Evolutionary conservation across 2,329 filamentous ascomycete species (phyloP).

Genomic region (Epichloe baconii): DNA sequence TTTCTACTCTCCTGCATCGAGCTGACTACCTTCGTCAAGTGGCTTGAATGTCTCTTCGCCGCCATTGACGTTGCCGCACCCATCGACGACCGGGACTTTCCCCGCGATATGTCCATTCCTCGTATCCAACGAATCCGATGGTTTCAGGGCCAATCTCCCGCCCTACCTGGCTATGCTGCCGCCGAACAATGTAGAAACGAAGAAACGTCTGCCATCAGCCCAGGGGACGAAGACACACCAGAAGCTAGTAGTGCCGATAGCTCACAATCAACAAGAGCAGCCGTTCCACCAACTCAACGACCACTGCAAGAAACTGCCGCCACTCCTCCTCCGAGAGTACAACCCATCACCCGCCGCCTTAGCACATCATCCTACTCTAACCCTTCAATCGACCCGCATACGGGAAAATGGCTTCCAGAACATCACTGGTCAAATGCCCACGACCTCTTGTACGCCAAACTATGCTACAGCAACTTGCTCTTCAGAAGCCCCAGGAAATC

Average conservation of each 20-base stretch:
- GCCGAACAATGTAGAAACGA: slow-evolving; percentile 1
- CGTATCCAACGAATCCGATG: slow-evolving; percentile 40
- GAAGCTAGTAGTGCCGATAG: slow-evolving; percentile 3
- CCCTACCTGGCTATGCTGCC: slow-evolving; percentile 8
- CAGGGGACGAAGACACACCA: neutral
- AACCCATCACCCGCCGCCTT: slow-evolving; percentile 22
- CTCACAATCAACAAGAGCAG: neutral
- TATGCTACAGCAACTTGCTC: slow-evolving; percentile 45
- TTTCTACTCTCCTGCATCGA: slow-evolving; percentile 55
- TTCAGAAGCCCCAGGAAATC: slow-evolving; percentile 44
- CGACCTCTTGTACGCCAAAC: slow-evolving; percentile 45
- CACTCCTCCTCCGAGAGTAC: slow-evolving; percentile 16
- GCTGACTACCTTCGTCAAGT: slow-evolving; percentile 51
- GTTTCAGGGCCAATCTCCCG: slow-evolving; percentile 28
- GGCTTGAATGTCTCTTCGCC: slow-evolving; percentile 57
- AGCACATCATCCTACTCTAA: slow-evolving; percentile 34
- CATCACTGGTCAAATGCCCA: slow-evolving; percentile 42
- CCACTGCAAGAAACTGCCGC: slow-evolving; percentile 6
- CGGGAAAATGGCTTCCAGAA: slow-evolving; percentile 43
- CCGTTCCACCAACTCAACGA: slow-evolving; percentile 5
- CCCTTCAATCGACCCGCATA: slow-evolving; percentile 31
- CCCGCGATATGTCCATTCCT: slow-evolving; percentile 48
- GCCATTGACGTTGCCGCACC: slow-evolving; percentile 59
- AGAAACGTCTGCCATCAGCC: neutral
- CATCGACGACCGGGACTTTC: slow-evolving; percentile 56